Evolutionary conservation across 495 filamentous ascomycete species (phyloP), one percentile per base, ranked within the genome.

Genomic region (Usnea hakonensis): DNA sequence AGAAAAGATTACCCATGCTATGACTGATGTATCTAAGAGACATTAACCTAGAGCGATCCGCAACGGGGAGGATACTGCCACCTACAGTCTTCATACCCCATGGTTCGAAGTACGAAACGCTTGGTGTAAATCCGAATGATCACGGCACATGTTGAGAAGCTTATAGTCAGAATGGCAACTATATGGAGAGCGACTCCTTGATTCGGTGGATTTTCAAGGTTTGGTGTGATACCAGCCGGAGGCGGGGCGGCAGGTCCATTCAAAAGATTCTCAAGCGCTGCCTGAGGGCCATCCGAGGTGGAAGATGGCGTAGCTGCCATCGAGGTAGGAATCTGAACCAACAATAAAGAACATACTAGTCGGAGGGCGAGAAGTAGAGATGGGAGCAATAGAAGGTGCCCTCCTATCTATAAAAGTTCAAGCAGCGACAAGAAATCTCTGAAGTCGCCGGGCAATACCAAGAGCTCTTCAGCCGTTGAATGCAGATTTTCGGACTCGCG

Each of bases 91-190:
- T 61, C 59, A 10, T n/a, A 40, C 5, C 13, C 59, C 23, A 55
- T n/a, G 1, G 44, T 19, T 6, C 59, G 48, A 32, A 61, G 21
- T 19, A 61, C 8, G 19, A 61, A 61, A 4, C 10, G 13, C 37
- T 61, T 61, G 2, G 59, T 61, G 16, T 61, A 61, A 8, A 61
- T 55, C 7, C 59, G 59, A 7, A 61, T 36, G n/a, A 55, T 8
- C 16, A 61, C 1, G 35, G 59, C 44, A 26, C 16, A 9, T 8
- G 59, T 54, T 7, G 48, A 7, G n/a, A 55, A 26, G 3, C 6
- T 32, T 16, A 61, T 5, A 17, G 4, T 17, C 10, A 61, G 48
- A 33, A 21, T 21, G n/a, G 11, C 6, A 14, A 41, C 33, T 17
- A 60, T 14, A 26, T 19, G 8, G 14, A 26, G 7, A 16, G 8